phyloP scores from a whole-genome alignment of 106 monocot species.

The Dendrobium nobile region DNA sequence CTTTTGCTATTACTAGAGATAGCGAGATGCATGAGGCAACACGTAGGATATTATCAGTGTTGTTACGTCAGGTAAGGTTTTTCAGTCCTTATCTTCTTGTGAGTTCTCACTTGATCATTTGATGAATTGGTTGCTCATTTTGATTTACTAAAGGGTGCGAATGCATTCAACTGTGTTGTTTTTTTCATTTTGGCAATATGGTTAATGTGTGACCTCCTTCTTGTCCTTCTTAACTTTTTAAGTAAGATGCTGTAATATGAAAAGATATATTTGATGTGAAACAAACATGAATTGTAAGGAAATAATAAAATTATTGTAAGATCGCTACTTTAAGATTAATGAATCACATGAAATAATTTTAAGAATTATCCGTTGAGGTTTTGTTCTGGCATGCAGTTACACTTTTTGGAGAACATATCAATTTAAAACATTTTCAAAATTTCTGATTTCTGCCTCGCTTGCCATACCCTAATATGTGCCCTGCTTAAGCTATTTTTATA shows the following conservation, averaged over 20 bases:
- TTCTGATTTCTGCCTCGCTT: background rate
- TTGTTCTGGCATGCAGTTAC: too few species aligned
- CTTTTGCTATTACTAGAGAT: conserved; percentile 85
- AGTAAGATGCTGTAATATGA: background rate
- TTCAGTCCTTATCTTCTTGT: background rate
- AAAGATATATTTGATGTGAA: background rate
- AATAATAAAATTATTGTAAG: too few species aligned
- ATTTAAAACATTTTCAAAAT: background rate
- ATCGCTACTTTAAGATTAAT: too few species aligned
- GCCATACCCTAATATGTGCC: background rate
- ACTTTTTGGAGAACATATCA: too few species aligned
- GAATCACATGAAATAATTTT: too few species aligned
- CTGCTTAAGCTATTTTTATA: background rate
- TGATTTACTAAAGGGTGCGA: background rate
- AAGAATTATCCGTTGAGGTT: too few species aligned
- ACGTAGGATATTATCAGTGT: conserved; percentile 88
- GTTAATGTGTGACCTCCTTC: background rate
- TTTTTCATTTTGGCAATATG: background rate
- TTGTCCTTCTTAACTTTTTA: background rate
- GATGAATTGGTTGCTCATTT: background rate
- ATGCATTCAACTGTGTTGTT: background rate
- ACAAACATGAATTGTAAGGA: too few species aligned
- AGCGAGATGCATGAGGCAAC: conserved; percentile 99
- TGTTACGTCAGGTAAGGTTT: conserved; percentile 65
- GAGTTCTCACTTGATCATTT: background rate